Evolutionary conservation across 1,139 yeast species (phyloP).

Genomic region (Saccharomycopsis hybrid): DNA sequence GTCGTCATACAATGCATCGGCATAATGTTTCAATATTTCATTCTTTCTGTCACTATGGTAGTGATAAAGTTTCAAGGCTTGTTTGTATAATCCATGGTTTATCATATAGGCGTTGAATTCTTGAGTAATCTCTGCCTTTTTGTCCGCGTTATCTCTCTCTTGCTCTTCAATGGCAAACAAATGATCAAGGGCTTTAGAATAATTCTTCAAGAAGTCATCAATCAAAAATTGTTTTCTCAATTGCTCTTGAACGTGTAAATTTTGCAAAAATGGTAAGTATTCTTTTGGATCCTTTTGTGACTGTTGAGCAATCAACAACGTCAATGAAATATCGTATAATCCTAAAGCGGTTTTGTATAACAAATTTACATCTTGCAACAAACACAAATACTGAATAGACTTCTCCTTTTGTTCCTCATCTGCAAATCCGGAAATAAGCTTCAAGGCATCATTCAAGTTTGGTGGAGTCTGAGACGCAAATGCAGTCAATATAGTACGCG

Average conservation of each 20-base stretch:
- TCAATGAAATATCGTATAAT: slow-evolving; percentile 71
- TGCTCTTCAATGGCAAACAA: slow-evolving; percentile 45
- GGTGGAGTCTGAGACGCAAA: slow-evolving; percentile 91
- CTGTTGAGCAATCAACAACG: slow-evolving; percentile 85
- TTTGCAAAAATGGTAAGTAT: slow-evolving; percentile 85
- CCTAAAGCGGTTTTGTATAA: slow-evolving; percentile 78
- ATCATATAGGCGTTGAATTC: slow-evolving; percentile 69
- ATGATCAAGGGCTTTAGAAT: slow-evolving; percentile 62
- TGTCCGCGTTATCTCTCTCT: slow-evolving; percentile 12
- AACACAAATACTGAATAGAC: slow-evolving; percentile 72
- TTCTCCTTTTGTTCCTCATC: slow-evolving; percentile 47
- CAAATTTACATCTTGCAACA: slow-evolving; percentile 81
- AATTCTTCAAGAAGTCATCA: slow-evolving; percentile 69
- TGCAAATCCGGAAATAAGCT: slow-evolving; percentile 45
- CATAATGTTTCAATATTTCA: slow-evolving; percentile 53
- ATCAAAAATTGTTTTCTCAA: slow-evolving; percentile 67
- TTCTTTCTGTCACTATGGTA: slow-evolving; percentile 53
- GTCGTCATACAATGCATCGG: slow-evolving; percentile 47
- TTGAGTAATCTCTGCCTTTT: slow-evolving; percentile 35
- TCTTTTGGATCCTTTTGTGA: slow-evolving; percentile 98
- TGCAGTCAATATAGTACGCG: slow-evolving; percentile 82
- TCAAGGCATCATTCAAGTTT: slow-evolving; percentile 67
- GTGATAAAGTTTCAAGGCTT: slow-evolving; percentile 58
- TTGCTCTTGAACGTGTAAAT: slow-evolving; percentile 60
- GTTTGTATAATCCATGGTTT: slow-evolving; percentile 65